Evolutionary conservation across 2,329 filamentous ascomycete species (phyloP), one percentile per base, ranked within the genome.

Genomic region (Paecilomyces sp.): DNA sequence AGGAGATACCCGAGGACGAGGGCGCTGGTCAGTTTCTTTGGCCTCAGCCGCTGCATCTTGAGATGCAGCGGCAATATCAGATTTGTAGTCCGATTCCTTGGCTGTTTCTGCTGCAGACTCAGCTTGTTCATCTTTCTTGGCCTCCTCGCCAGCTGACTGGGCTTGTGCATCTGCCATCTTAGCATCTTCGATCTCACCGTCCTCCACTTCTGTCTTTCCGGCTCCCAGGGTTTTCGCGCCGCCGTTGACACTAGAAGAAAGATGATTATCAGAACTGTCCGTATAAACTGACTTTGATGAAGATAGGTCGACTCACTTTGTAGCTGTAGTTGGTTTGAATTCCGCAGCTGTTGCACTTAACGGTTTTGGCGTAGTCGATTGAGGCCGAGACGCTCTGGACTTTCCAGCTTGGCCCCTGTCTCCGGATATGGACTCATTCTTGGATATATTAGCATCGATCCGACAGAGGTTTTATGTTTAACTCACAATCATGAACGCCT

Each of bases 111-210:
- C 36, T 13, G 11, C 24, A 15, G n/a, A 18, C 12, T 53, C 47
- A 7, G 24, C 51, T 3, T 24, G 50, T n/a, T 53, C 51, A 28
- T 25, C 24, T 30, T 53, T 53, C 51, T 53, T n/a, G 13, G 51
- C 24, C 22, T 25, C 50, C 56, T 64, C 55, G 13, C 59, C 51
- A 2, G 54, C 25, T 53, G 53, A 51, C 54, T 64, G 63, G 18
- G 62, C 56, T 4, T 66, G 57, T 13, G 64, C 68, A 65, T 79
- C 76, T 3, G 64, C 63, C 71, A 77, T 77, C 60, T 75, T 78
- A 6, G 76, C 74, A 63, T 79, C 78, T 63, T 79, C 77, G 55
- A 78, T 76, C 60, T 80, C 76, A 11, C 76, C 77, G 65, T 79
- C 77, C 59, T 78, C 76, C 13, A 77, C 75, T 60, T 79, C 75